Conservation (phyloP, 768 basidiomycete genomes). For the Daedaleopsis sinensis region DNA sequence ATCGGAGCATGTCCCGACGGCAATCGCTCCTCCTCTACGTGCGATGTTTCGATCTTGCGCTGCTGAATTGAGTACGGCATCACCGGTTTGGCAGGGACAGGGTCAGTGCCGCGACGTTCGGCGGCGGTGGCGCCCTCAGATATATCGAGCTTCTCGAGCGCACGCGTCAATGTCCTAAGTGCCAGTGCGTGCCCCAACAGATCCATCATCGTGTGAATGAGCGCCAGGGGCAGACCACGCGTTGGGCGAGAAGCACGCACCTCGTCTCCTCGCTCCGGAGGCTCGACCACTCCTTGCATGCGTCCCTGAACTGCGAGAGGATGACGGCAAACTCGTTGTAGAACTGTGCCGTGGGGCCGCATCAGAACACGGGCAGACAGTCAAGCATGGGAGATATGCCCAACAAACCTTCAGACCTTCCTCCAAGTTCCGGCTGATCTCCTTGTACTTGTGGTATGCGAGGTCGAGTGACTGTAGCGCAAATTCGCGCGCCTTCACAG, state of each 20-base stretch:
- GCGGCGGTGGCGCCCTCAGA: not conserved
- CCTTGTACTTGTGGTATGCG: slow-evolving; percentile 86
- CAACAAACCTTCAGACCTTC: slow-evolving; percentile 80
- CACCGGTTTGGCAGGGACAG: too few species aligned
- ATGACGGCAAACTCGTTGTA: slow-evolving; percentile 85
- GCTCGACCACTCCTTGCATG: slow-evolving; percentile 75
- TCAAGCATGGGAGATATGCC: not conserved
- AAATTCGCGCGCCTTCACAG: slow-evolving; percentile 78
- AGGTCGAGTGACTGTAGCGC: slow-evolving; percentile 82
- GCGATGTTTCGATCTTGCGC: too few species aligned
- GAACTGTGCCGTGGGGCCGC: slow-evolving; percentile 55
- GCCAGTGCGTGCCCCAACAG: not conserved
- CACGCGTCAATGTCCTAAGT: slow-evolving; percentile 12
- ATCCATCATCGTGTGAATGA: not conserved
- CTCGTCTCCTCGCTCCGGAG: slow-evolving; percentile 74
- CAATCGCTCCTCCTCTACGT: too few species aligned
- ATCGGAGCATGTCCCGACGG: too few species aligned
- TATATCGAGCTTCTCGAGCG: not conserved
- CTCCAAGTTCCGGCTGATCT: slow-evolving; percentile 81
- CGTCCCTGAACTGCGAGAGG: slow-evolving; percentile 72
- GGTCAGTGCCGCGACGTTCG: not conserved
- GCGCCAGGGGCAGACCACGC: not conserved
- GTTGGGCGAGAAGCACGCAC: slow-evolving; percentile 43
- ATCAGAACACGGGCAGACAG: not conserved
- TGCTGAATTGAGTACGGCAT: too few species aligned